Base-by-base conservation (phyloP, 2,329 filamentous ascomycete species). In the Apiospora aurea region DNA sequence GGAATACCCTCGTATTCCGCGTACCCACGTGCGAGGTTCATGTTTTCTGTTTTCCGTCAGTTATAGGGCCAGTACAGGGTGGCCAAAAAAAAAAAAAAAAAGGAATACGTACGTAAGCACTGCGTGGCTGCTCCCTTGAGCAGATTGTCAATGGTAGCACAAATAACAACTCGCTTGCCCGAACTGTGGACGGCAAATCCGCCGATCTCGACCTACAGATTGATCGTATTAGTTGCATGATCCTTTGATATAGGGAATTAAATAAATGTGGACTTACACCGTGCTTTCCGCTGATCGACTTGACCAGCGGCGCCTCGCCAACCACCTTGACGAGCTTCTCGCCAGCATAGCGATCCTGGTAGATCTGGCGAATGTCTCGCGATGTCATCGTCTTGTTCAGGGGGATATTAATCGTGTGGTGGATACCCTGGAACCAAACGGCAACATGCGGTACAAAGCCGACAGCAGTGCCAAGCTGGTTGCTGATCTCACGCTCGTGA, bases 401-500 rank as follows among this genome's bases (percentile, higher is more conserved):
- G 16, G 96, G 96, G 69, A 98, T 94, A 79, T 91, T 95, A 82
- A 98, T 95, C 51, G 95, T 96, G 83, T 95, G 93, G 80, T 94
- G 91, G 77, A 98, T 98, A 75, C 96, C 96, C 80, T 97, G 93
- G 89, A 98, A 98, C 96, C 95, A 98, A 18, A 93, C 91, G n/a
- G 95, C 94, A 34, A 97, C 95, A 82, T 98, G 96, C 8, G 96
- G 96, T 72, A 96, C 93, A 81, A 99, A 99, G 7, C 92, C 93
- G 14, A 97, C 91, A 24, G 89, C 84, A 18, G 85, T 87, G 68
- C 92, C 93, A 14, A 98, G 89, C 80, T 97, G 95, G 70, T 85
- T 81, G 79, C 92, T 92, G 75, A 98, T 96, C 82, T 98, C 96
- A 67, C 90, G 90, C 87, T 99, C 96, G 84, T 98, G 96, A 74